Evolutionary conservation across 164 flowering plant species (phyloP), one percentile per base, ranked within the genome.

Genomic region (Piper longum): DNA sequence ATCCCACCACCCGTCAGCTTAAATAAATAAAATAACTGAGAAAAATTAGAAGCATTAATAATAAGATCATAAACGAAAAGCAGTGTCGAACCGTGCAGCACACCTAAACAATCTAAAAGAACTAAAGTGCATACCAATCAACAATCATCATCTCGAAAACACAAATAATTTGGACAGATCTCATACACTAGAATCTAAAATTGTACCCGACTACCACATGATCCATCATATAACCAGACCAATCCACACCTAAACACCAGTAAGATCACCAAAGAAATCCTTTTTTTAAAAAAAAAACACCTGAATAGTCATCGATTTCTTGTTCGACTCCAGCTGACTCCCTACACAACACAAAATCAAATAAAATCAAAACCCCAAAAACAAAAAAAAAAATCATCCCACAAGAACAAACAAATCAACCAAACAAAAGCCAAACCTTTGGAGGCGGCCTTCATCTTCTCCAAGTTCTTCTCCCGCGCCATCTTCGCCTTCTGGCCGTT

Each of bases 401-500:
- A 41, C 18, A 39, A 59, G 55, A 12, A 41, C 19, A 11, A 16
- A 63, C 19, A 17, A 13, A 8, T 36, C 43, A 13, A 43, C 18
- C 51, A 5, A 42, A n/a, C 9, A 48, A 2, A 61, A 43, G 41
- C 17, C 16, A 45, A 65, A 61, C 67, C 16, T 48, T 65, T 26
- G 36, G 36, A 26, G 58, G 64, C 12, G 4, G 17, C 59, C 19
- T 66, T 66, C 48, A 14, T n/a, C 71, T 68, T 68, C 71, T 68
- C 71, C 66, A 40, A 4, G 57, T 63, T 62, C 66, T 36, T 68
- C 61, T 68, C 71, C 45, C 66, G 61, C 2, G 71, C 71, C 71
- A 68, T 68, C 66, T 62, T 68, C 18, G 71, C 66, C 59, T 68
- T 57, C 41, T 57, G 60, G 41, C 60, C 60, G 41, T 57, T 57